These are phyloP conservation scores for Xerocomus minutiporus DNA, from an alignment of 1,284 basidiomycete species.

Conservation along the genomic window DNA sequence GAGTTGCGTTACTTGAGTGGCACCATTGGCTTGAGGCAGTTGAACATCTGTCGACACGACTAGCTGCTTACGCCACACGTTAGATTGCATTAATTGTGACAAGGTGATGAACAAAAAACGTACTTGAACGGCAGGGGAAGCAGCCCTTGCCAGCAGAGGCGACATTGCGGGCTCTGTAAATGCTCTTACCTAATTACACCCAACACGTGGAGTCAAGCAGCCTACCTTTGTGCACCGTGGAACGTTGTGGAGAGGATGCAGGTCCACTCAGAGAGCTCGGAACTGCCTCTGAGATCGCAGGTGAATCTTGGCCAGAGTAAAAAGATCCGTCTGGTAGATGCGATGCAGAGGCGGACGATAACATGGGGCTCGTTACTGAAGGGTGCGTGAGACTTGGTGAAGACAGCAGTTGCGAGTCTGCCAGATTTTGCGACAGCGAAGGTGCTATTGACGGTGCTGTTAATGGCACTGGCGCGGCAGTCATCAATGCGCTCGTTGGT, in stretches of 20 bases:
- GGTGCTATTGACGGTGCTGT: conserved; percentile 38
- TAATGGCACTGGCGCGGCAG: conserved; percentile 31
- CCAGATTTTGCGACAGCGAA: conserved; percentile 37
- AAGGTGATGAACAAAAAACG: conserved; percentile 18
- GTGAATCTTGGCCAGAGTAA: conserved; percentile 65
- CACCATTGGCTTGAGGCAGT: conserved; percentile 35
- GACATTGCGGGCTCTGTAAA: conserved; percentile 39
- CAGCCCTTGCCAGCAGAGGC: conserved; percentile 34
- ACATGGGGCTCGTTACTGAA: conserved; percentile 71
- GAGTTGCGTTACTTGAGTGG: conserved; percentile 30
- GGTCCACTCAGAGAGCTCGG: conserved; percentile 51
- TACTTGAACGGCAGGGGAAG: conserved; percentile 39
- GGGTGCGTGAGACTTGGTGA: conserved; percentile 78
- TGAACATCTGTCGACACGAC: conserved; percentile 32
- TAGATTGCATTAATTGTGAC: conserved; percentile 14
- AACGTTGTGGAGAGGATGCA: conserved; percentile 53
- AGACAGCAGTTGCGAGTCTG: conserved; percentile 51
- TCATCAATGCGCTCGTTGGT: conserved; percentile 30
- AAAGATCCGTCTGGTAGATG: conserved; percentile 68
- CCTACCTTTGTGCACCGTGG: conserved; percentile 43
- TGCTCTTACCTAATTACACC: conserved; percentile 21
- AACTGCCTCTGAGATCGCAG: conserved; percentile 65
- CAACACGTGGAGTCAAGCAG: conserved; percentile 8
- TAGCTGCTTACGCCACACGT: conserved; percentile 22
- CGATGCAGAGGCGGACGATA: conserved; percentile 72